phyloP scores from a whole-genome alignment of 2,329 filamentous ascomycete genomes.

The Pestalotiopsis fici region DNA sequence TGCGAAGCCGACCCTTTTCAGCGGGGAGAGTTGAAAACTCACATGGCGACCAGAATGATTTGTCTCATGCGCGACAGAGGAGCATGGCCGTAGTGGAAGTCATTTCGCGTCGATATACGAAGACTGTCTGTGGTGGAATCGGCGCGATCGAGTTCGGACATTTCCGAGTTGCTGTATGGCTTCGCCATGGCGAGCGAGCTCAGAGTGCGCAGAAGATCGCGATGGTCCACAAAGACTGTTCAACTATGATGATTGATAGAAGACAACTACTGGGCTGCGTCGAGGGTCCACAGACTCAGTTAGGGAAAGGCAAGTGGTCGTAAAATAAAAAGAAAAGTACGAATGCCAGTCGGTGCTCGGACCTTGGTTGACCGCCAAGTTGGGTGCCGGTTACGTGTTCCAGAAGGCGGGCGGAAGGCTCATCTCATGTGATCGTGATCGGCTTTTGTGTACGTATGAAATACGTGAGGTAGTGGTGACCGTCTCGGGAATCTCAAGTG shows the following conservation, averaged over 20 bases:
- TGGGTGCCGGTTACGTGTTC: neutral
- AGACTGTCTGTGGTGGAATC: constrained; percentile 10
- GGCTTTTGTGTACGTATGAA: neutral
- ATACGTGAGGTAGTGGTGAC: neutral
- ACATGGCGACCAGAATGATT: constrained; percentile 37
- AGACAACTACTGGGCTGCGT: neutral
- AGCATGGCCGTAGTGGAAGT: neutral
- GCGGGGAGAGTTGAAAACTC: constrained; percentile 8
- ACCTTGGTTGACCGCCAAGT: neutral
- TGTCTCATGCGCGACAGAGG: constrained; percentile 25
- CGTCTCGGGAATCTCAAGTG: neutral
- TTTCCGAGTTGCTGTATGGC: neutral
- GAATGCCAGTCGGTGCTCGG: neutral
- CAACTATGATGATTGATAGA: neutral
- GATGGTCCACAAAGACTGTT: neutral
- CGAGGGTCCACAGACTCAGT: neutral
- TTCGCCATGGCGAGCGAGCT: neutral
- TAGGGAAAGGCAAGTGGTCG: neutral
- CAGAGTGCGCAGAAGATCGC: neutral
- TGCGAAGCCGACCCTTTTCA: constrained; percentile 19
- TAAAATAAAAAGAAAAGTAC: neutral
- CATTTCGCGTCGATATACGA: neutral
- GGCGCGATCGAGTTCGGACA: neutral
- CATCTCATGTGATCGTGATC: neutral
- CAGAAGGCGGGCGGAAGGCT: neutral